Evolutionary conservation across 75 land plant genomes (phyloP).

Genomic region (Picea glauca): DNA sequence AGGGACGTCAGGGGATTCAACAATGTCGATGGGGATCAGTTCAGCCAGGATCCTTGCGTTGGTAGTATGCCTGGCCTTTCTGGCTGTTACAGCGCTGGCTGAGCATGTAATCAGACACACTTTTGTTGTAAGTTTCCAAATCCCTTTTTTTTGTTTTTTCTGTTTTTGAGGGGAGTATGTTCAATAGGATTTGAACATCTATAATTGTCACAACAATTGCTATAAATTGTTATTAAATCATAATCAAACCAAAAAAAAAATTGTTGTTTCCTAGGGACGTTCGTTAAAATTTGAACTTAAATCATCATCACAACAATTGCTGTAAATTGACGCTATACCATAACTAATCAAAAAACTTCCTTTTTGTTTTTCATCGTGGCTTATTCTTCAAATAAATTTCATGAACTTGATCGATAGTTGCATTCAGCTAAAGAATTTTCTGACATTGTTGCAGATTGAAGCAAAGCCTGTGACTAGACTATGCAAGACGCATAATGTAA

Average conservation of each 20-base stretch:
- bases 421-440: not conserved
- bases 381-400: not conserved
- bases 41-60: no score
- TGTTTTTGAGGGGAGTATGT: not conserved
- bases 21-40: no score
- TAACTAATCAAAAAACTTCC: no score
- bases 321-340: no score
- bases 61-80: not conserved
- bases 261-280: no score
- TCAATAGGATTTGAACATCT: not conserved
- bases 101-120: not conserved
- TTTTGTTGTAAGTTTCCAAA: not conserved
- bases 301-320: no score
- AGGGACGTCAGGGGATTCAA: no score
- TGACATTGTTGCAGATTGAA: not conserved
- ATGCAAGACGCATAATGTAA: constrained; percentile 6
- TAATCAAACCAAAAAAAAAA: no score
- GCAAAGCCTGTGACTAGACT: constrained; percentile 8
- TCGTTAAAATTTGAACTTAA: no score
- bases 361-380: not conserved
- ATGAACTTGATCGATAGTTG: not conserved
- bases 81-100: not conserved
- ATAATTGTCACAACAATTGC: no score
- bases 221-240: no score
- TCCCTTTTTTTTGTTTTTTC: not conserved